phyloP scores from a whole-genome alignment of 169 alveolate species.

The Plasmodium berghei region DNA sequence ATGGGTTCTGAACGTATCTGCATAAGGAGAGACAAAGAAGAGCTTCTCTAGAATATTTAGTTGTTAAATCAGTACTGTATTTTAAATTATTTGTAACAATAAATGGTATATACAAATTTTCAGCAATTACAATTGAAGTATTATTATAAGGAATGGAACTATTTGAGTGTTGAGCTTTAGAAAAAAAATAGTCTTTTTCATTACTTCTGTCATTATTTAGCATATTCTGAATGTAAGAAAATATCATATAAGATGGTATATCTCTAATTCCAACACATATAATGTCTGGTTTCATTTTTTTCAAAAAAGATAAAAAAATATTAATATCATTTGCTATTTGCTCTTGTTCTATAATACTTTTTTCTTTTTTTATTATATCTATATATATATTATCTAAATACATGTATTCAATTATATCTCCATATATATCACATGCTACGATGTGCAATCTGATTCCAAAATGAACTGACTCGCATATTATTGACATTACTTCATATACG shows the following conservation, averaged over 20 bases:
- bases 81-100: conserved; percentile 50
- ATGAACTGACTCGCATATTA: conserved; percentile 23
- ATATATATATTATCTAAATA: conserved; percentile 42
- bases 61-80: conserved; percentile 35
- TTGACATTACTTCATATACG: conserved; percentile 41
- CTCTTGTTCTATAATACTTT: conserved; percentile 46
- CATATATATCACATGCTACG: conserved; percentile 71
- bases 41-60: conserved; percentile 62
- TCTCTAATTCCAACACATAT: conserved; percentile 61
- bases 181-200: background rate
- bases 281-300: conserved; percentile 42
- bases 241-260: conserved; percentile 36
- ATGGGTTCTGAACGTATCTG: conserved; percentile 80
- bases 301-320: conserved; percentile 13
- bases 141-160: background rate
- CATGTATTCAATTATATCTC: conserved; percentile 49
- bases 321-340: conserved; percentile 43
- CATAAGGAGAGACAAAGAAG: conserved; percentile 76
- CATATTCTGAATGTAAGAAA: conserved; percentile 22
- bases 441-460: conserved; percentile 46
- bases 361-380: conserved; percentile 54
- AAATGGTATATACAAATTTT: conserved; percentile 54
- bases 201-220: background rate
- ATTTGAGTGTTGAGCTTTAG: background rate
- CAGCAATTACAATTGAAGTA: conserved; percentile 6